A percentile compares a stretch with the other conserved stretches of the same genome.
Conservation (phyloP, 148 eudicot genomes). For the Vaccinium corymbosum region DNA sequence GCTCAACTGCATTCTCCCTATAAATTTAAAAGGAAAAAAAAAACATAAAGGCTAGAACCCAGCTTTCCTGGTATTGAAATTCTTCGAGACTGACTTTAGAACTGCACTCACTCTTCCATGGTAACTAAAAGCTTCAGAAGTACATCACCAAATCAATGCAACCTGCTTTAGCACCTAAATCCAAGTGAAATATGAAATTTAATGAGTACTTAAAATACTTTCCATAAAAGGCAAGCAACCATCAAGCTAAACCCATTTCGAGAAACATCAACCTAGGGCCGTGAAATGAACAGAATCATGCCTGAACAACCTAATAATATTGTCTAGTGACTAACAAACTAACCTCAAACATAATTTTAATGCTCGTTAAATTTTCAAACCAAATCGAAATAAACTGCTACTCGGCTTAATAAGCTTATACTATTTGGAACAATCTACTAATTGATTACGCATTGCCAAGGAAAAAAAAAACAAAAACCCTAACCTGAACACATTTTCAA, state of each 20-base stretch:
- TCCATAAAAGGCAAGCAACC: neutral
- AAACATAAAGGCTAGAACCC: neutral
- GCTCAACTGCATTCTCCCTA: conserved; percentile 69
- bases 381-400: neutral
- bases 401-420: neutral
- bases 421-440: neutral
- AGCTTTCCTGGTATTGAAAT: neutral
- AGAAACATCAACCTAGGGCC: neutral
- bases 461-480: neutral
- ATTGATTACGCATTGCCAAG: too few relatives aligned
- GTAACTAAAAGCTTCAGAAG: neutral
- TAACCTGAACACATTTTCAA: neutral
- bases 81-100: neutral
- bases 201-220: neutral
- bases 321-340: neutral
- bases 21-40: neutral
- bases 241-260: neutral
- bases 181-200: neutral
- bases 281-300: neutral
- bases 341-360: neutral
- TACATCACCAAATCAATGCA: neutral
- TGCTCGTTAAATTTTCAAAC: neutral
- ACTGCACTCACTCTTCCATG: conserved; percentile 20
- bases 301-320: neutral
- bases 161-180: conserved; percentile 7